phyloP scores from a whole-genome alignment of 2,329 filamentous ascomycete genomes.

The Lachnellula hyalina region DNA sequence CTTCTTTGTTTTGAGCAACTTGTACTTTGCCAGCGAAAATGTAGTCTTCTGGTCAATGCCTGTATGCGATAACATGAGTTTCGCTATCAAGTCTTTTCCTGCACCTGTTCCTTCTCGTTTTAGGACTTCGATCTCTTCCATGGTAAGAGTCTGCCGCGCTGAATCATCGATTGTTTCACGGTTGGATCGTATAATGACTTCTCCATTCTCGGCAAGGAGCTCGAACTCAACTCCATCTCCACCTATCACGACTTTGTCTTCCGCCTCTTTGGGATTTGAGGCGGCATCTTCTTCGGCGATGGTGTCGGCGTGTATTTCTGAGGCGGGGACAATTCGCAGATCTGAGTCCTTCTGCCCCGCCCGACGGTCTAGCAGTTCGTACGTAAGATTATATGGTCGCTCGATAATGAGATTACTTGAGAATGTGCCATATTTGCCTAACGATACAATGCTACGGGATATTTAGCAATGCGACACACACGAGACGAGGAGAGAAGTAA shows the following conservation, averaged over 20 bases:
- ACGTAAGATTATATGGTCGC: conserved; percentile 88
- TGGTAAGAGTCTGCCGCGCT: conserved; percentile 68
- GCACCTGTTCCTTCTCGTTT: conserved; percentile 70
- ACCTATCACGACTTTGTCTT: conserved; percentile 39
- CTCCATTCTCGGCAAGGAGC: conserved; percentile 43
- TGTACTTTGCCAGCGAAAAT: conserved; percentile 94
- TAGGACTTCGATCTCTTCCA: conserved; percentile 65
- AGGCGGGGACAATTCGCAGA: conserved; percentile 71
- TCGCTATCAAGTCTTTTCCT: conserved; percentile 87
- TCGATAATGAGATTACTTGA: conserved; percentile 83
- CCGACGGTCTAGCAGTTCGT: conserved; percentile 72
- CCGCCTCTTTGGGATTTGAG: conserved; percentile 38
- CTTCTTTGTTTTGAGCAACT: conserved; percentile 87
- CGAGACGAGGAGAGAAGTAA: conserved; percentile 5
- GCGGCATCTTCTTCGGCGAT: conserved; percentile 48
- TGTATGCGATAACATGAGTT: conserved; percentile 82
- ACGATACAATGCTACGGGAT: conserved; percentile 64
- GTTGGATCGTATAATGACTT: conserved; percentile 51
- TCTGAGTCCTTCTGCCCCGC: conserved; percentile 60
- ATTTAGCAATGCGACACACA: conserved; percentile 15
- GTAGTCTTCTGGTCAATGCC: conserved; percentile 90
- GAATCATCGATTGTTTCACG: conserved; percentile 55
- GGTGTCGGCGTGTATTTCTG: conserved; percentile 79
- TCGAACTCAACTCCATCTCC: conserved; percentile 41
- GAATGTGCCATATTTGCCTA: conserved; percentile 92